A percentile compares a stretch with the other conserved stretches of the same genome.
Conservation (phyloP, 441 rosid species). For the Euphorbia schlechtendalii region DNA sequence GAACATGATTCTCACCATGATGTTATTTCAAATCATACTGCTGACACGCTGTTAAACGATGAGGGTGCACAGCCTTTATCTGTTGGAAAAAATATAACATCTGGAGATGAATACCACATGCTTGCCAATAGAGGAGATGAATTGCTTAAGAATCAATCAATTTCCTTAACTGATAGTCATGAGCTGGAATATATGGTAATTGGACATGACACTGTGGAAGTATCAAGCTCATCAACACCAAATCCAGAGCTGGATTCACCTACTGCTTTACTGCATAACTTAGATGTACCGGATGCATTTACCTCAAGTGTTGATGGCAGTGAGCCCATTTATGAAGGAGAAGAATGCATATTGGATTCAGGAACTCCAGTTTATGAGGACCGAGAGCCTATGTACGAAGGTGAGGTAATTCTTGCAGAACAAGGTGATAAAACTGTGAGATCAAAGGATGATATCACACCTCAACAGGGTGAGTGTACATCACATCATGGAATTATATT, state of each 20-base stretch:
- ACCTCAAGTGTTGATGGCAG: conserved; percentile 56
- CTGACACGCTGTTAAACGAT: conserved; percentile 22
- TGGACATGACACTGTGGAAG: conserved; percentile 24
- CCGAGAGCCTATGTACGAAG: conserved; percentile 89
- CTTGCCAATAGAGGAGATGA: conserved; percentile 21
- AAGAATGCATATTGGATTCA: conserved; percentile 75
- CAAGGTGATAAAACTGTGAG: conserved; percentile 52
- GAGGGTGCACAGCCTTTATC: conserved; percentile 28
- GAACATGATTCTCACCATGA: conserved; percentile 24
- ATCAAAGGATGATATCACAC: conserved; percentile 54
- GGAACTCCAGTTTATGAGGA: conserved; percentile 45
- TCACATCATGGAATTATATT: conserved; percentile 3
- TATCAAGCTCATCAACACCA: conserved; percentile 23
- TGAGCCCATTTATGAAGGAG: conserved; percentile 97
- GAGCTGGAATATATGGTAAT: conserved; percentile 31
- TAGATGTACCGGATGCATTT: conserved; percentile 41
- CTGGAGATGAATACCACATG: conserved; percentile 21
- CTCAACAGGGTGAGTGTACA: conserved; percentile 51
- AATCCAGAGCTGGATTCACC: conserved; percentile 44
- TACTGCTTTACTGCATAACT: conserved; percentile 35
- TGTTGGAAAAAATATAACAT: conserved; percentile 27
- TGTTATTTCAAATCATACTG: conserved; percentile 25
- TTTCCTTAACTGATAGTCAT: conserved; percentile 23
- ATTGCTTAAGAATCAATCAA: conserved; percentile 25
- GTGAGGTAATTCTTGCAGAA: conserved; percentile 86